Base-by-base conservation (phyloP, 2,329 filamentous ascomycete genomes). In the Aspergillus versicolor region DNA sequence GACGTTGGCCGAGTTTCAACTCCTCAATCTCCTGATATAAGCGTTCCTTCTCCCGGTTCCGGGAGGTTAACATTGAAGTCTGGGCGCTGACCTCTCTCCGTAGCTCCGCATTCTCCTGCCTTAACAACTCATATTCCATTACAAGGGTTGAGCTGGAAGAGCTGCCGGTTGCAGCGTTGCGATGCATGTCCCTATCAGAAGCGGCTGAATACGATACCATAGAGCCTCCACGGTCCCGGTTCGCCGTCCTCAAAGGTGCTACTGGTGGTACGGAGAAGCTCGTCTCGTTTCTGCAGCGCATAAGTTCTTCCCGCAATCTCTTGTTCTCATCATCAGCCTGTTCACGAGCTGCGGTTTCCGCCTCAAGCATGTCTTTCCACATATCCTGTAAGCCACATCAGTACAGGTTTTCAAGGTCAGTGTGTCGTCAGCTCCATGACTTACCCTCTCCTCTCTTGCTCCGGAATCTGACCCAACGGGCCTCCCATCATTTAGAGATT, bases 1-100 rank as follows among this genome's bases (percentile, higher is more conserved):
- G 87, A 54, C 92, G 87, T 63, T 92, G 88, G 2, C 89, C 86
- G 66, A 97, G 86, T 76, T 97, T 99, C 61, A 99, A 81, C 60
- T 97, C 92, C 75, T 99, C 94, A 61, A 97, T 97, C 72, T 99
- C 93, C 70, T 96, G 91, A 73, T 97, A 96, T 8, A 99, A 81
- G 5, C 92, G 86, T 71, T 97, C 92, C 70, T 96, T 95, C 71
- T 99, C 94, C 24, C 92, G 89, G 69, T 97, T 97, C 22, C 94
- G 85, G 37, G 94, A 97, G 1, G 93, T 97, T 34, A 99, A 83
- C 91, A 99, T 97, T 0, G 92, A 97, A 1, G 92, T 96, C 72
- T 99, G 94, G 3, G 94, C 94, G 60, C 92, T 91, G 30, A 97
- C 90, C 73, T 97, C 92, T 53, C 92, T 89, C 52, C 93, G 86